Conservation (phyloP, 495 filamentous ascomycete species). For the Baudoinia panamericana region DNA sequence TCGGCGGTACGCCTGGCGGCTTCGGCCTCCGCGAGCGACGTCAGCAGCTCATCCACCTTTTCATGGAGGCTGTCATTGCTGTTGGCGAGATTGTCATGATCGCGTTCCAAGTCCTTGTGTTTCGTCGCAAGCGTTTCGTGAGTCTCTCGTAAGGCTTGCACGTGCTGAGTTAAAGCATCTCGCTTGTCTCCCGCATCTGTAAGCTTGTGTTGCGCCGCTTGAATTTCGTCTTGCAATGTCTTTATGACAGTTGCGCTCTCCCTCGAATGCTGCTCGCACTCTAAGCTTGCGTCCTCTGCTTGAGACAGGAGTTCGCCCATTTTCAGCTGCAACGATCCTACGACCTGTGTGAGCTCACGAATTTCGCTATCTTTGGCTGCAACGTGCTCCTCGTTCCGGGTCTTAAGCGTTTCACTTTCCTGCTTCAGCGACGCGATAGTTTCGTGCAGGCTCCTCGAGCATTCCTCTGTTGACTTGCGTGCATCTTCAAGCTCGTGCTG, state of each 20-base stretch:
- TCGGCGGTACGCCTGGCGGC: constrained; percentile 4
- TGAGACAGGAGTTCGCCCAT: constrained; percentile 1
- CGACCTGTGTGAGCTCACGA: constrained; percentile 2
- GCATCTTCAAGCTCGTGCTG: constrained; percentile 10
- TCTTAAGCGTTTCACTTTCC: constrained; percentile 1
- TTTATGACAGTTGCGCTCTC: not conserved
- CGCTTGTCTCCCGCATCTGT: not conserved
- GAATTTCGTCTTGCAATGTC: constrained; percentile 8
- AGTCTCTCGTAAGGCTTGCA: not conserved
- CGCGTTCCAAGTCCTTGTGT: not conserved
- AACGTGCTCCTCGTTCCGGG: constrained; percentile 9
- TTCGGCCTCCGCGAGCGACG: constrained; percentile 9
- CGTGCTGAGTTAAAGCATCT: not conserved
- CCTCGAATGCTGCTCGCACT: not conserved
- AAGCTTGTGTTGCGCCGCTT: constrained; percentile 6
- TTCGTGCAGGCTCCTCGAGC: not conserved
- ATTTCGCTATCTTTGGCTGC: constrained; percentile 13
- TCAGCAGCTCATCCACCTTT: constrained; percentile 7
- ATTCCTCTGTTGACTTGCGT: not conserved
- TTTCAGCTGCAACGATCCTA: constrained; percentile 11
- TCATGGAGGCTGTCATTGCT: not conserved
- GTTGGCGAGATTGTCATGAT: not conserved
- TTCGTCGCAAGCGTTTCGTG: not conserved
- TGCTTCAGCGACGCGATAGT: constrained; percentile 6
- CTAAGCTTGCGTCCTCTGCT: constrained; percentile 1